Percentiles rank a stretch among this genome's conserved stretches.
These are phyloP conservation scores for Cystoderma amianthinum DNA, from an alignment of 768 basidiomycete species.

Conservation along the genomic window DNA sequence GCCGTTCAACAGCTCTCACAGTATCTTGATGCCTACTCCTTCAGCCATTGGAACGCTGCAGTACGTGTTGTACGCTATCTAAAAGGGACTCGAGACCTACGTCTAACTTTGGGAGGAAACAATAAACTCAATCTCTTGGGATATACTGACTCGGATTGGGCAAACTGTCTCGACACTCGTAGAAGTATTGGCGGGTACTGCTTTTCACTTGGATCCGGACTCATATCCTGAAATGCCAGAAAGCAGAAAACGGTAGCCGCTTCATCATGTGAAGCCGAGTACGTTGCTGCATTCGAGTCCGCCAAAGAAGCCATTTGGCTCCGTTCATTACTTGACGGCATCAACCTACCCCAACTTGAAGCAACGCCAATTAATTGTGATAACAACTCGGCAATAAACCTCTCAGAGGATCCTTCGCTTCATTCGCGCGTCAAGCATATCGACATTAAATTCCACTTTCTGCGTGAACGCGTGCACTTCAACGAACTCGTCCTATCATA, in stretches of 20 bases:
- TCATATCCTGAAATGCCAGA: conserved; percentile 20
- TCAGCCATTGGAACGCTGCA: conserved; percentile 12
- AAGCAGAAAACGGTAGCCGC: conserved; percentile 23
- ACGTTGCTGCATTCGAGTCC: conserved; percentile 28
- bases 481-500: too few species aligned
- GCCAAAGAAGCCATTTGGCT: conserved; percentile 14
- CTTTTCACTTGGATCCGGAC: conserved; percentile 10
- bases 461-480: too few species aligned
- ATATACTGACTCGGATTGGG: conserved; percentile 14
- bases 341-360: conserved; percentile 1
- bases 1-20: conserved; percentile 14
- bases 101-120: too few species aligned
- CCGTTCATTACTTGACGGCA: conserved; percentile 5
- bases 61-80: too few species aligned
- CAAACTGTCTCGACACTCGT: conserved; percentile 9
- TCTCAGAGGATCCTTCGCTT: too few species aligned
- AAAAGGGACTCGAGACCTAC: too few species aligned
- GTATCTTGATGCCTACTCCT: too few species aligned
- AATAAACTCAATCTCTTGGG: conserved; percentile 4
- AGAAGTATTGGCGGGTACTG: conserved; percentile 11
- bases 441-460: too few species aligned
- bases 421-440: too few species aligned
- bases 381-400: too few species aligned
- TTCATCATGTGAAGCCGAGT: conserved; percentile 33
- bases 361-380: conserved; percentile 16